Conservation (phyloP, 1,284 basidiomycete species). For the Filobasidium uniguttulatum region DNA sequence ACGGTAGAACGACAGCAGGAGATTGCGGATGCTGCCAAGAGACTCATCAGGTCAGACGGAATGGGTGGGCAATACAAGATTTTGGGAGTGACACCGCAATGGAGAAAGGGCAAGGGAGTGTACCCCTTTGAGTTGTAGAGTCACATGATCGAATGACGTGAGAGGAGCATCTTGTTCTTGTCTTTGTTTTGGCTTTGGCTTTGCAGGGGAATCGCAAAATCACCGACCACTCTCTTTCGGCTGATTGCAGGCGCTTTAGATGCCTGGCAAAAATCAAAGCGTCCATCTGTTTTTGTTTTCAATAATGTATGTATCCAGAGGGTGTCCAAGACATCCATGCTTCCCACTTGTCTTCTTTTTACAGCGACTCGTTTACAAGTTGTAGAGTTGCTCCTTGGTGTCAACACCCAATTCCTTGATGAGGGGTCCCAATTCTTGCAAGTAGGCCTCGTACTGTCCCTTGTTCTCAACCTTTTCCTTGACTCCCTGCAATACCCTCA, state of each 20-base stretch:
- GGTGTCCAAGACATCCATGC: too few species aligned
- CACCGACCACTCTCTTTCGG: too few species aligned
- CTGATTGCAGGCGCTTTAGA: too few species aligned
- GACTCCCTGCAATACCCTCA: slow-evolving; percentile 84
- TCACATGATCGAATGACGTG: too few species aligned
- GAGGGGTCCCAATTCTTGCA: slow-evolving; percentile 70
- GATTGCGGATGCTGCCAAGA: slow-evolving; percentile 39
- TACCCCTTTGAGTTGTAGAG: slow-evolving; percentile 39
- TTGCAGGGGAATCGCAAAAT: too few species aligned
- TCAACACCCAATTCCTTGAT: slow-evolving; percentile 71
- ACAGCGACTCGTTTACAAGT: slow-evolving; percentile 17
- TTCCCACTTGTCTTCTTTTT: background rate
- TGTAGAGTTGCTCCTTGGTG: slow-evolving; percentile 37
- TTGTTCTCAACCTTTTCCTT: slow-evolving; percentile 93
- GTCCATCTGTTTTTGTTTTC: too few species aligned
- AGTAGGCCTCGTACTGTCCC: slow-evolving; percentile 76
- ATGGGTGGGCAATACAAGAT: slow-evolving; percentile 49
- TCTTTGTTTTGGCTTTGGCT: too few species aligned
- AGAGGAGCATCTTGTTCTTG: too few species aligned
- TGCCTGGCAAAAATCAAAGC: too few species aligned
- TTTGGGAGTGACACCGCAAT: slow-evolving; percentile 37
- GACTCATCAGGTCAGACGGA: slow-evolving; percentile 43
- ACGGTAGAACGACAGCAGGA: slow-evolving; percentile 41
- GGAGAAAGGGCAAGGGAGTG: slow-evolving; percentile 20
- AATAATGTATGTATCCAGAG: too few species aligned